Base-by-base conservation (phyloP, 345 rosid species). In the Capsella bursapastoris region DNA sequence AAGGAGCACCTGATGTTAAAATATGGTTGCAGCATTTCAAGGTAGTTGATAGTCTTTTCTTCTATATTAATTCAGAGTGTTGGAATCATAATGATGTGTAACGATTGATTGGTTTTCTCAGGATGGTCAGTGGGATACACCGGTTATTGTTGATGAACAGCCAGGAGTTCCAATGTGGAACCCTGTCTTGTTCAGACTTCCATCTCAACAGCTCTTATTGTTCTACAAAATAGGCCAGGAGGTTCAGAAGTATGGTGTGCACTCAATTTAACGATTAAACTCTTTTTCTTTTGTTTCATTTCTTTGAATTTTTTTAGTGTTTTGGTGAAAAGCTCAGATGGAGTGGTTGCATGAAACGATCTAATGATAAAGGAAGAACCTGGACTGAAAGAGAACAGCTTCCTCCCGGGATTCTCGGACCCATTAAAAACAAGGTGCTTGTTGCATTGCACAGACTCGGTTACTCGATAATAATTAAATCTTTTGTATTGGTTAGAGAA, bases 321-420 rank as follows among this genome's bases (percentile, higher is more conserved):
- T 60, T 18, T 43, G 61, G 29, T 56, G 75, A 10, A 35, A 66
- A 68, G 32, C 64, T 70, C 55, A 94, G 98, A 78, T 94, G 98
- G 98, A 91, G 93, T 2, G 98, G 98, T 74, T 90, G 93, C 86
- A 80, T 94, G 90, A 94, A 90, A 82, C 86, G 90, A 49, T 94
- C 98, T 6, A 83, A 81, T 67, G 96, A 94, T 62, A 84, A 86
- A 57, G 98, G 98, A 61, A 72, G 70, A 41, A 87, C 90, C 9
- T 90, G 97, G 99, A 80, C 80, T 44, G 70, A 73, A 25, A 84
- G 96, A 82, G 96, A 91, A 79, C 97, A 91, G 76, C 97, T 91
- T 74, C 97, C 97, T 57, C 92, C 96, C 3, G 93, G 97, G 63
- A 90, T 91, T 70, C 72, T 91, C 2, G 97, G 99, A 53, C 97